Evolutionary conservation across 257 asterid species (phyloP).

Genomic region (Solanum gandarillasii): DNA sequence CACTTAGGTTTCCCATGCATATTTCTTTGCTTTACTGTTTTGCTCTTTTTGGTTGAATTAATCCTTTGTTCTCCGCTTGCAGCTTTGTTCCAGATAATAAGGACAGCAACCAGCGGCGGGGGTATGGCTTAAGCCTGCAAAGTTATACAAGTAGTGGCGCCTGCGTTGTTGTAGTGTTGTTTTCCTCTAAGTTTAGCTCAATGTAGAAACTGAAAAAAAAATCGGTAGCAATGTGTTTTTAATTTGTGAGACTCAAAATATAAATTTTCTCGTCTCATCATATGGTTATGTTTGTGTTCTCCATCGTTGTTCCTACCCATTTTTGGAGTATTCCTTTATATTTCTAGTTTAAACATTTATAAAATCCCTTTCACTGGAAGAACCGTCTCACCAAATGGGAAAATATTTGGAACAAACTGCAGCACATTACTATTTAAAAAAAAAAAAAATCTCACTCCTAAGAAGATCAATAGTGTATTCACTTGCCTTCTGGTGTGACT

Average conservation of each 20-base stretch:
- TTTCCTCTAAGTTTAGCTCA: constrained; percentile 4
- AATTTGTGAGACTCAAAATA: background rate
- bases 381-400: background rate
- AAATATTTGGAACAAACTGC: background rate
- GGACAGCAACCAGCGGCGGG: constrained; percentile 88
- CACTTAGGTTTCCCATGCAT: background rate
- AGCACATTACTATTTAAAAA: background rate
- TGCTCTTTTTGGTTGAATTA: background rate
- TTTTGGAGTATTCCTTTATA: background rate
- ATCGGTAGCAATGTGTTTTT: background rate
- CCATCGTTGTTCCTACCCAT: background rate
- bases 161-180: background rate
- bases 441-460: background rate
- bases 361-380: background rate
- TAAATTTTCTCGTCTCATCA: background rate
- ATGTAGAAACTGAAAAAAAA: background rate
- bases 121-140: constrained; percentile 52
- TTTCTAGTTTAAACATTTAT: background rate
- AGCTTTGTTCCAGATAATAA: constrained; percentile 89
- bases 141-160: background rate
- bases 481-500: no score
- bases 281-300: background rate
- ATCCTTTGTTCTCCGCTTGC: constrained; percentile 3
- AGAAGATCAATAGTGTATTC: background rate
- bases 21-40: background rate